Evolutionary conservation across 495 filamentous ascomycete genomes (phyloP).

Genomic region (Penicillium cosmopolitanum): DNA sequence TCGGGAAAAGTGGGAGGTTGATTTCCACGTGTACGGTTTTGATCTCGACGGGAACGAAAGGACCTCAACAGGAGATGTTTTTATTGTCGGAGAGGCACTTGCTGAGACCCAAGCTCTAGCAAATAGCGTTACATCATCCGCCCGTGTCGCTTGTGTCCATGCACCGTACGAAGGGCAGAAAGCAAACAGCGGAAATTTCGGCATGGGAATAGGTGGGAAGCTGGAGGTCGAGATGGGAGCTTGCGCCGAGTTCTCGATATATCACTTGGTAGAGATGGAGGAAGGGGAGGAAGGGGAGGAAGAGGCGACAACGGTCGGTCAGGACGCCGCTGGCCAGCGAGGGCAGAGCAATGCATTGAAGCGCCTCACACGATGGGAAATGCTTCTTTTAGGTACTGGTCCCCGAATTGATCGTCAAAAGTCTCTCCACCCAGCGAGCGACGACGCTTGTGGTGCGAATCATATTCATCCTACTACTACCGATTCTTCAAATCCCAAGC

Average conservation of each 20-base stretch:
- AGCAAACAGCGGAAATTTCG: conserved; percentile 51
- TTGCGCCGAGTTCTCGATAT: conserved; percentile 47
- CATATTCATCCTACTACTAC: background rate
- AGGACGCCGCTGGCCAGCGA: background rate
- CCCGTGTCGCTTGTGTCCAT: conserved; percentile 43
- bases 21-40: conserved; percentile 47
- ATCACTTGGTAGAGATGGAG: conserved; percentile 47
- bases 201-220: conserved; percentile 37
- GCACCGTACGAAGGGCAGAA: conserved; percentile 48
- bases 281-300: conserved; percentile 36
- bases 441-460: background rate
- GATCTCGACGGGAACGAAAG: conserved; percentile 26
- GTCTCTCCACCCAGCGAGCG: background rate
- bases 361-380: conserved; percentile 2
- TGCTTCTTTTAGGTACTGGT: background rate
- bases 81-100: conserved; percentile 7
- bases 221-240: conserved; percentile 41
- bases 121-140: conserved; percentile 38
- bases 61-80: conserved; percentile 1
- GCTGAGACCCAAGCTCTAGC: conserved; percentile 45
- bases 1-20: conserved; percentile 30
- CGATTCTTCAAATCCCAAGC: background rate
- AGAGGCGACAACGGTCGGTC: conserved; percentile 15
- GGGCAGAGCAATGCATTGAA: background rate
- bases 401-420: conserved; percentile 2